These are phyloP conservation scores for Colletotrichum euphorbiae DNA, from an alignment of 2,329 filamentous ascomycete species.

Conservation along the genomic window DNA sequence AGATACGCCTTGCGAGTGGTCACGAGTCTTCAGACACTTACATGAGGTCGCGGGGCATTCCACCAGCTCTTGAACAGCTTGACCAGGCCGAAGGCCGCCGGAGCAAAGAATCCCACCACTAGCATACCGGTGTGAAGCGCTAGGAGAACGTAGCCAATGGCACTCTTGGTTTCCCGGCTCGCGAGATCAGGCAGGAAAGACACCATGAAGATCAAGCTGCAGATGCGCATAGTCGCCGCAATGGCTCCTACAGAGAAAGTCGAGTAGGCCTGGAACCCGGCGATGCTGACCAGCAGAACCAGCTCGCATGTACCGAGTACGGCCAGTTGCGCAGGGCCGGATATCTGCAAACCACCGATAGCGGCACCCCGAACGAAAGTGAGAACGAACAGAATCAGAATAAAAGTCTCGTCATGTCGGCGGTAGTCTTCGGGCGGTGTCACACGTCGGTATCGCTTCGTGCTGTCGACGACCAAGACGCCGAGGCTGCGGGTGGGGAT, in stretches of 20 bases:
- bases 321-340: slow-evolving; percentile 71
- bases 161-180: slow-evolving; percentile 70
- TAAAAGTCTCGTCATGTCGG: slow-evolving; percentile 55
- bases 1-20: not conserved
- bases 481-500: slow-evolving; percentile 45
- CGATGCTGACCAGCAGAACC: slow-evolving; percentile 61
- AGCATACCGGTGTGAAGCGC: slow-evolving; percentile 73
- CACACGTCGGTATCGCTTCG: slow-evolving; percentile 75
- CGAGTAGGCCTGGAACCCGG: slow-evolving; percentile 37
- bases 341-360: slow-evolving; percentile 72
- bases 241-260: slow-evolving; percentile 33
- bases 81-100: slow-evolving; percentile 55
- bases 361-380: slow-evolving; percentile 74
- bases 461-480: slow-evolving; percentile 57
- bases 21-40: not conserved
- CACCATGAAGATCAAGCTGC: slow-evolving; percentile 56
- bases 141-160: slow-evolving; percentile 77
- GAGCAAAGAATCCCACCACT: slow-evolving; percentile 77
- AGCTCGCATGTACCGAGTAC: slow-evolving; percentile 77
- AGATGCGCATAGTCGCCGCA: slow-evolving; percentile 56
- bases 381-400: slow-evolving; percentile 71
- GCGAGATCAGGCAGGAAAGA: slow-evolving; percentile 71
- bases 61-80: slow-evolving; percentile 19
- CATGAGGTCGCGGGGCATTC: slow-evolving; percentile 35
- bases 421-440: slow-evolving; percentile 62